These are phyloP conservation scores for Fusarium sp. DNA, from an alignment of 2,329 filamentous ascomycete genomes.

Conservation along the genomic window DNA sequence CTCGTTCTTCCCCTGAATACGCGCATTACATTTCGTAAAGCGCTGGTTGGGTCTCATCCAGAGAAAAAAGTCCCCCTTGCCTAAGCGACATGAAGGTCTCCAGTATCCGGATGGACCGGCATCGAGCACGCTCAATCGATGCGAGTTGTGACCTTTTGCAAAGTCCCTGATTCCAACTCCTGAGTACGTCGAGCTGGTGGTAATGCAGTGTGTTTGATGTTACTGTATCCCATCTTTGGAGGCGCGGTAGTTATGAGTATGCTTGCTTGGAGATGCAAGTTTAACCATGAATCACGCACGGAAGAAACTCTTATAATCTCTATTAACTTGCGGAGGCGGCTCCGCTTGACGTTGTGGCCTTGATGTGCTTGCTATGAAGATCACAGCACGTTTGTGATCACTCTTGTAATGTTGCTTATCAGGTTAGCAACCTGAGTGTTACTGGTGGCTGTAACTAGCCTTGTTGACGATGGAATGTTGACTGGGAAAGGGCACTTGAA, in stretches of 20 bases:
- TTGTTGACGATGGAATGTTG: neutral
- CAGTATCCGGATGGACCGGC: slow-evolving; percentile 1
- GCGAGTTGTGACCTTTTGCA: neutral
- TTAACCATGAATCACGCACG: neutral
- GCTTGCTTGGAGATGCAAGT: too few relatives aligned
- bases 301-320: neutral
- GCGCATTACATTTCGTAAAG: neutral
- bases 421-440: neutral
- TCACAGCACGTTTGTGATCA: neutral
- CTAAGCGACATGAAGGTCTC: slow-evolving; percentile 1
- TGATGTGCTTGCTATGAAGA: neutral
- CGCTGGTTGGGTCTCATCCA: neutral
- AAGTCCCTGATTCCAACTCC: neutral
- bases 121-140: neutral
- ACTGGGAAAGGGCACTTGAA: neutral
- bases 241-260: too few relatives aligned
- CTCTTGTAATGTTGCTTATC: too few relatives aligned
- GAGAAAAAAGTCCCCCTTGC: neutral
- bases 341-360: neutral
- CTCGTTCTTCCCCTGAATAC: neutral
- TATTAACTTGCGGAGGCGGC: neutral
- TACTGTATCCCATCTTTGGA: neutral
- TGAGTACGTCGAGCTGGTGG: neutral
- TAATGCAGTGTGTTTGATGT: neutral
- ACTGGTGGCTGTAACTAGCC: neutral